Conservation (phyloP, 768 basidiomycete species). For the Mycena maculata region DNA sequence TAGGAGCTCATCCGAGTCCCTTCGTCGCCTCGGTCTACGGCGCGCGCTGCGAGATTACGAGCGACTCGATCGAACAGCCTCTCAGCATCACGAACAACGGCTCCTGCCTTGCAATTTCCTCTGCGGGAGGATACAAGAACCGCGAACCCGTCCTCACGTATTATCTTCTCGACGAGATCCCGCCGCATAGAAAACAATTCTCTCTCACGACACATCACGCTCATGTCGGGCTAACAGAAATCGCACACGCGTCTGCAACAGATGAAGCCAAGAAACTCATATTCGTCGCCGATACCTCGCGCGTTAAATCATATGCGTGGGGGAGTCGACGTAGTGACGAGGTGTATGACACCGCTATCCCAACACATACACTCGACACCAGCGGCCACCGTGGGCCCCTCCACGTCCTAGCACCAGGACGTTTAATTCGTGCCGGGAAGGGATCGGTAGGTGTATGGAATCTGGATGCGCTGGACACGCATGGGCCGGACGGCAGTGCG, state of each 20-base stretch:
- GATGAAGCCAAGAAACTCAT: constrained; percentile 27
- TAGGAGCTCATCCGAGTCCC: not conserved
- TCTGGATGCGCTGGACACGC: constrained; percentile 37
- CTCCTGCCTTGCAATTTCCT: not conserved
- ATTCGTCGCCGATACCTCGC: constrained; percentile 25
- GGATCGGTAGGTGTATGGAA: constrained; percentile 43
- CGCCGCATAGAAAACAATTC: not conserved
- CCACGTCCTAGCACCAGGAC: constrained; percentile 35
- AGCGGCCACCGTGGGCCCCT: constrained; percentile 36
- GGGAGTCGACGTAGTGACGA: not conserved
- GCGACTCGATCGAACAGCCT: not conserved
- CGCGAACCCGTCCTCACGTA: constrained; percentile 19
- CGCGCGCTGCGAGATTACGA: constrained; percentile 28
- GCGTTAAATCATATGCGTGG: constrained; percentile 34
- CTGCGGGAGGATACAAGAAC: constrained; percentile 22
- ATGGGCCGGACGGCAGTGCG: constrained; percentile 24
- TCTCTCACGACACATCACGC: not conserved
- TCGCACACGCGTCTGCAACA: constrained; percentile 27
- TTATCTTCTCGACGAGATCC: constrained; percentile 14
- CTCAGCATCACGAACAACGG: not conserved
- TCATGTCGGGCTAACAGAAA: constrained; percentile 20
- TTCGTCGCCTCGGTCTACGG: not conserved
- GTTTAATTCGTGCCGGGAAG: constrained; percentile 41
- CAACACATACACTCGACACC: constrained; percentile 41
- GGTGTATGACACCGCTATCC: not conserved